Evolutionary conservation across 495 filamentous ascomycete species (phyloP), one percentile per base, ranked within the genome.

Genomic region (Immersiella caudata): DNA sequence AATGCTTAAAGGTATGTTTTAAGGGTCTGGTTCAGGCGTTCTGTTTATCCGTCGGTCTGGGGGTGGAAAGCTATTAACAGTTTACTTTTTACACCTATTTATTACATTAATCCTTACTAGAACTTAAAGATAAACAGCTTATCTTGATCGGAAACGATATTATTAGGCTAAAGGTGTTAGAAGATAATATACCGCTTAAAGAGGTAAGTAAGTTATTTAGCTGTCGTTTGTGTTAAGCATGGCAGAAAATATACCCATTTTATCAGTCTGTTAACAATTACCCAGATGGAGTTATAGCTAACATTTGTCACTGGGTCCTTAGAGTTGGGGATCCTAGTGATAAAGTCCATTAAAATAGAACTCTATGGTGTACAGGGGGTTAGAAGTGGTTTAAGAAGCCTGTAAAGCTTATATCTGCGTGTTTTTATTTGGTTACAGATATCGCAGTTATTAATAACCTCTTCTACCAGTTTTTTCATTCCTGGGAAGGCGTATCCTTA

Each of bases 21-120:
- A 40, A 64, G 33, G 20, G 60, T 61, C 62, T 64, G 29, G 77
- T 74, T 49, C 64, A 57, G 8, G 71, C 36, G n/a, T 56, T 65
- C 11, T n/a, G 22, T 65, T 35, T 65, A 54, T 54, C 27, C 29
- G 35, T 64, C 46, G 16, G 35, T 59, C 46, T 73, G 27, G 12
- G 56, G 26, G 78, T 70, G 50, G 73, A 70, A 67, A 71, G 74
- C 58, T 72, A 60, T 60, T 56, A 81, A 67, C 52, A 78, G 66
- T 67, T 46, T 46, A 46, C 40, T 46, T 14, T 18, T 46, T 14
- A 46, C 40, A 46, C 40, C 14, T 46, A 46, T 46, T 2, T 18
- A 2, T 46, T 14, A 6, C 14, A 46, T 46, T 46, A 46, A 46
- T 46, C 40, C 11, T 46, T 46, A 46, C 11, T 18, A 46, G 11